Evolutionary conservation across 306 rosid species (phyloP).

Genomic region (Lathyrus oleraceus): DNA sequence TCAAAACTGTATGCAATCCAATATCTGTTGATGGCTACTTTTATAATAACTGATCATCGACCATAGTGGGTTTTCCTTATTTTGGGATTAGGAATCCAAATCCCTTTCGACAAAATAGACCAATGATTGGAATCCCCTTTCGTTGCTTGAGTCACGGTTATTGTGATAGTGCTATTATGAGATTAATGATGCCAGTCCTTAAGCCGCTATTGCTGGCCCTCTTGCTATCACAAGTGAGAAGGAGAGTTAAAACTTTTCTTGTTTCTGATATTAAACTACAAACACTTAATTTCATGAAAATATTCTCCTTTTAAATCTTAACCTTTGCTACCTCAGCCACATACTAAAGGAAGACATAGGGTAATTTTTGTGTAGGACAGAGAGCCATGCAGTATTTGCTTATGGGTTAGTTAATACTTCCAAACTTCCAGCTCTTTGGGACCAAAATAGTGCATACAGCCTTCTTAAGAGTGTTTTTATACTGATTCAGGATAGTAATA

Average conservation of each 20-base stretch:
- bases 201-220: background rate
- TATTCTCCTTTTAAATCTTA: background rate
- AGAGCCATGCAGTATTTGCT: background rate
- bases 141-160: background rate
- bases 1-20: background rate
- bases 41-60: background rate
- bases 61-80: background rate
- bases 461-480: background rate
- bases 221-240: background rate
- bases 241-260: background rate
- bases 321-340: background rate
- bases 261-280: background rate
- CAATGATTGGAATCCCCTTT: slow-evolving; percentile 2
- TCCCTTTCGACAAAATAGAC: background rate
- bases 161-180: background rate
- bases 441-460: background rate
- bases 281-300: background rate
- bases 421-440: slow-evolving; percentile 1
- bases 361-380: background rate
- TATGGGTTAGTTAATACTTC: background rate
- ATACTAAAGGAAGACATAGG: background rate
- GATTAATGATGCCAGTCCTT: background rate
- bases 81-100: background rate
- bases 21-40: background rate
- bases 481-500: background rate